A percentile compares a stretch with the other conserved stretches of the same genome.
These are phyloP conservation scores for Osmozyma mogii DNA, from an alignment of 805 yeast genomes.

Conservation along the genomic window DNA sequence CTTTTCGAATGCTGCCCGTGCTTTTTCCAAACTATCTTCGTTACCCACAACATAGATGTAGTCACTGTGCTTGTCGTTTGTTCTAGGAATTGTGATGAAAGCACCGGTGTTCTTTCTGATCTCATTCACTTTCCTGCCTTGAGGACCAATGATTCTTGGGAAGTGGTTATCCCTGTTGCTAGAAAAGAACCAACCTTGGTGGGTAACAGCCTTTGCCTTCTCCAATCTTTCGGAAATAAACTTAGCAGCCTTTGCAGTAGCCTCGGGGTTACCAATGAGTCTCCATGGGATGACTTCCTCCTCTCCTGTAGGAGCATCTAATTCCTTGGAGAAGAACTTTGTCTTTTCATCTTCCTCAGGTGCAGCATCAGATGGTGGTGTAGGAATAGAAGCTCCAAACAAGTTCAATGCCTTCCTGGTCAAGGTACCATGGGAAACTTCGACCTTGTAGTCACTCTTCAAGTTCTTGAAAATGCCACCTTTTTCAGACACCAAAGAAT, in stretches of 20 bases:
- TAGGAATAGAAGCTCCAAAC: slow-evolving; percentile 33
- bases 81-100: slow-evolving; percentile 57
- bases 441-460: slow-evolving; percentile 45
- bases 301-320: slow-evolving; percentile 9
- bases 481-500: slow-evolving; percentile 56
- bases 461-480: slow-evolving; percentile 55
- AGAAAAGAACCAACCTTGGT: slow-evolving; percentile 57
- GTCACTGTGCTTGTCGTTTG: slow-evolving; percentile 41
- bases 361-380: slow-evolving; percentile 40
- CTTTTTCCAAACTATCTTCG: slow-evolving; percentile 39
- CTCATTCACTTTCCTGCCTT: slow-evolving; percentile 57
- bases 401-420: slow-evolving; percentile 44
- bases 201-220: slow-evolving; percentile 36
- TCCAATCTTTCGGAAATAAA: slow-evolving; percentile 43
- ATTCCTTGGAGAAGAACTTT: slow-evolving; percentile 36
- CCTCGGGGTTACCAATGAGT: slow-evolving; percentile 45
- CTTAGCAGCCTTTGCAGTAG: slow-evolving; percentile 45
- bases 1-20: slow-evolving; percentile 12
- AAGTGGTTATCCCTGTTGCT: slow-evolving; percentile 40
- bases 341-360: slow-evolving; percentile 32
- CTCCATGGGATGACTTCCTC: slow-evolving; percentile 53
- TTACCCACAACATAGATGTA: slow-evolving; percentile 56
- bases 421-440: slow-evolving; percentile 50
- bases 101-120: slow-evolving; percentile 54
- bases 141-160: slow-evolving; percentile 66